These are phyloP conservation scores for Prunella vulgaris DNA, from an alignment of 257 asterid species.

Conservation along the genomic window DNA sequence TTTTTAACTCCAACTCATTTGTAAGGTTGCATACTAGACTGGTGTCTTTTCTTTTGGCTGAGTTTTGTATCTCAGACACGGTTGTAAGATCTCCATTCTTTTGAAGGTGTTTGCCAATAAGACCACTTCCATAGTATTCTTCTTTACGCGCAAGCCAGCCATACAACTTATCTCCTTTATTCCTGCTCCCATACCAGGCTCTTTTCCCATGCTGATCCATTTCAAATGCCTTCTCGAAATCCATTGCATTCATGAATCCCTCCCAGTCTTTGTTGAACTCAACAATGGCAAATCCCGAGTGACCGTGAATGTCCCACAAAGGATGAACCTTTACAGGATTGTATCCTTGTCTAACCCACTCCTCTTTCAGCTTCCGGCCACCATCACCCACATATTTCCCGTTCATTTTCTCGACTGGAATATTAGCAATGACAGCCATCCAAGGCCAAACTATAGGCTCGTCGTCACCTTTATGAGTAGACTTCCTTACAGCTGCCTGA, in stretches of 20 bases:
- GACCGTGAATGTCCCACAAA: slow-evolving; percentile 59
- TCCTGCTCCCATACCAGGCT: slow-evolving; percentile 45
- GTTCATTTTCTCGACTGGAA: slow-evolving; percentile 45
- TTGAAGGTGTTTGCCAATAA: slow-evolving; percentile 60
- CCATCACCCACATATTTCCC: slow-evolving; percentile 64
- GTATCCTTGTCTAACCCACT: slow-evolving; percentile 54
- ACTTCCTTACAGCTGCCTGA: slow-evolving; percentile 9
- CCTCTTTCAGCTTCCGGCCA: slow-evolving; percentile 58
- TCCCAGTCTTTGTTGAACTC: slow-evolving; percentile 69
- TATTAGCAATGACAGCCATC: slow-evolving; percentile 74
- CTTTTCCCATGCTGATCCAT: slow-evolving; percentile 54
- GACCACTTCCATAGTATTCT: slow-evolving; percentile 41
- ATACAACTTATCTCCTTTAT: slow-evolving; percentile 46
- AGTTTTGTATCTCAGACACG: slow-evolving; percentile 51
- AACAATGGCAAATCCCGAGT: slow-evolving; percentile 70
- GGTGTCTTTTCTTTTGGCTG: slow-evolving; percentile 44
- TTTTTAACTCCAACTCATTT: slow-evolving; percentile 42
- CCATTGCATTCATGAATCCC: slow-evolving; percentile 72
- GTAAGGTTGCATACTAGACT: slow-evolving; percentile 46
- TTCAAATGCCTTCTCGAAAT: slow-evolving; percentile 74
- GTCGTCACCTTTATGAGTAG: slow-evolving; percentile 31
- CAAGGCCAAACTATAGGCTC: slow-evolving; percentile 83
- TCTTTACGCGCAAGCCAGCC: slow-evolving; percentile 90
- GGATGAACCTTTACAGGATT: slow-evolving; percentile 64
- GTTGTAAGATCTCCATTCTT: slow-evolving; percentile 79